Evolutionary conservation across 768 basidiomycete species (phyloP).

Genomic region (Lentinula boryana): DNA sequence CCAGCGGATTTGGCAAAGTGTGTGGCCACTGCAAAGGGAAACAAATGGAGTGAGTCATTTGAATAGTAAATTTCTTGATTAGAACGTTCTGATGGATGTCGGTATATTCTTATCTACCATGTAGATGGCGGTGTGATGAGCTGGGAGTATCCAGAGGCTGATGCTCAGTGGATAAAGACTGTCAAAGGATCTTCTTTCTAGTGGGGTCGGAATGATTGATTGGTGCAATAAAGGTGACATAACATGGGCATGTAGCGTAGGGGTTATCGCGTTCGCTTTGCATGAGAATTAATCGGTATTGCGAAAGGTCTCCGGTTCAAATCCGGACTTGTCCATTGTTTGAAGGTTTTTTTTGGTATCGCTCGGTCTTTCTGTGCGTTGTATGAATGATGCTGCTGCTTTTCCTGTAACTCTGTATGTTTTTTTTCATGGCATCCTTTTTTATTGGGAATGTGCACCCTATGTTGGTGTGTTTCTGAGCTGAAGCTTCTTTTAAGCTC

Average conservation of each 20-base stretch:
- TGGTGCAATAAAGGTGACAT: too few species aligned
- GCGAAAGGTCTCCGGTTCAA: constrained; percentile 43
- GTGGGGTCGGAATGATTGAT: too few species aligned
- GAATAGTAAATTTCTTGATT: background rate
- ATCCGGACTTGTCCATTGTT: constrained; percentile 43
- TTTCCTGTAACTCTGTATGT: too few species aligned
- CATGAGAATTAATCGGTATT: constrained; percentile 26
- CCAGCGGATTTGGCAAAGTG: constrained; percentile 37
- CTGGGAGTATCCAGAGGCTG: constrained; percentile 3
- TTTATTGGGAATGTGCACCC: too few species aligned
- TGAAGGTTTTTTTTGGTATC: constrained; percentile 26
- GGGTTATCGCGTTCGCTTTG: constrained; percentile 20
- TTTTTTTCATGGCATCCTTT: too few species aligned
- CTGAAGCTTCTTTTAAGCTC: too few species aligned
- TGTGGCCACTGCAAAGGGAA: constrained; percentile 31
- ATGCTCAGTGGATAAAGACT: background rate
- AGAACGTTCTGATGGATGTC: background rate
- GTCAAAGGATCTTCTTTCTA: background rate
- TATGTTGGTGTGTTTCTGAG: too few species aligned
- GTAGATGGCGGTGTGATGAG: background rate
- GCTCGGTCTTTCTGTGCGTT: too few species aligned
- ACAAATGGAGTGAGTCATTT: constrained; percentile 37
- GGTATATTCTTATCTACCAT: background rate
- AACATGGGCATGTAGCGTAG: constrained; percentile 18
- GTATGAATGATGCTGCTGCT: too few species aligned